These are phyloP conservation scores for Chlamydomonas sphaeroides DNA, from an alignment of 139 green algal genomes.

Conservation along the genomic window DNA sequence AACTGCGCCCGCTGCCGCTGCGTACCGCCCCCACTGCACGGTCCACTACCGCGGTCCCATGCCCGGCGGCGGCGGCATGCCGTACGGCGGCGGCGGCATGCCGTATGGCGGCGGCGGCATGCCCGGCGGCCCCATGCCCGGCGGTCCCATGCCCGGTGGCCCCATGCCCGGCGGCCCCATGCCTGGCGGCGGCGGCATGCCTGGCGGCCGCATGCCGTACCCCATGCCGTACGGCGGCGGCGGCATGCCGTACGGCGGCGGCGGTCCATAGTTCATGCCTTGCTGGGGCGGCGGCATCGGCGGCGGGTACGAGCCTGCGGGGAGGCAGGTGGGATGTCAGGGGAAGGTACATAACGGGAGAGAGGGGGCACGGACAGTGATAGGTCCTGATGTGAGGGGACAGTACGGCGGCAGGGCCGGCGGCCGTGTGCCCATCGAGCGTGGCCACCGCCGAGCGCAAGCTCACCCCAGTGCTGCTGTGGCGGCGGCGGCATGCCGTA, in stretches of 20 bases:
- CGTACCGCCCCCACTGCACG: no score
- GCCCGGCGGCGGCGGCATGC: no score
- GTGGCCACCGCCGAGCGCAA: not conserved
- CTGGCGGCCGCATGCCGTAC: slow-evolving; percentile 15
- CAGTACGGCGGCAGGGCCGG: no score
- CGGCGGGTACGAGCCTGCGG: not conserved
- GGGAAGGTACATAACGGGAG: no score
- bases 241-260: slow-evolving; percentile 32
- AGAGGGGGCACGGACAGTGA: not conserved
- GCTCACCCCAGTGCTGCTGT: not conserved
- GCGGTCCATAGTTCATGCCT: not conserved
- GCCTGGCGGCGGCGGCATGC: slow-evolving; percentile 39
- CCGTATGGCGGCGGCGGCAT: slow-evolving; percentile 37
- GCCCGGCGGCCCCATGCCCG: slow-evolving; percentile 35
- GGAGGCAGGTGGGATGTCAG: not conserved
- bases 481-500: slow-evolving; percentile 40
- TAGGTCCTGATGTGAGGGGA: not conserved
- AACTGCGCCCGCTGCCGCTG: no score
- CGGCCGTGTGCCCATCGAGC: no score
- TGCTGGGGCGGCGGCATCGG: slow-evolving; percentile 3
- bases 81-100: slow-evolving; percentile 44
- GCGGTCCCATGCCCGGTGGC: slow-evolving; percentile 45
- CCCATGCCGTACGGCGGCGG: slow-evolving; percentile 30
- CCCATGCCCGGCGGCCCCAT: not conserved
- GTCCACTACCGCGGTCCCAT: no score